phyloP scores from a whole-genome alignment of 1,284 basidiomycete genomes.

The Psilocybe mexicana region DNA sequence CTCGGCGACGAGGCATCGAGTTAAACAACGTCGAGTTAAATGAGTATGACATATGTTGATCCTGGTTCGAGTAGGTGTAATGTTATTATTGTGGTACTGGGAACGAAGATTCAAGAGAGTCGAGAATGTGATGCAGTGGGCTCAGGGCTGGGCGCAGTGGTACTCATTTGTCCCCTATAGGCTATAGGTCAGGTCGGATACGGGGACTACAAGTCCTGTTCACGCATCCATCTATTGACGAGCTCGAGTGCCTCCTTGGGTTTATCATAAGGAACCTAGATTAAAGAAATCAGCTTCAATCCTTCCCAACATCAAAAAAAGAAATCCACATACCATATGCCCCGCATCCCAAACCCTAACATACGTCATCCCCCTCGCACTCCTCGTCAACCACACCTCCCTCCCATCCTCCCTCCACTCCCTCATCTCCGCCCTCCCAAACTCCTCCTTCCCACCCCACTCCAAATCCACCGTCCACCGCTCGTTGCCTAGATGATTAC shows the following conservation, averaged over 20 bases:
- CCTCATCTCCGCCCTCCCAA: constrained; percentile 49
- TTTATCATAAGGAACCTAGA: constrained; percentile 60
- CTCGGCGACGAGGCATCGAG: too few relatives aligned
- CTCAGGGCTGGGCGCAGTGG: too few relatives aligned
- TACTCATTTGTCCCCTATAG: too few relatives aligned
- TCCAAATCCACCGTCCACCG: constrained; percentile 55
- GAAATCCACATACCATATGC: constrained; percentile 64
- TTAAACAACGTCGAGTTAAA: too few relatives aligned
- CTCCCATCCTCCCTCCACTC: constrained; percentile 59
- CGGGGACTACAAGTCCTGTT: constrained; percentile 12
- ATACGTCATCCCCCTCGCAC: constrained; percentile 61
- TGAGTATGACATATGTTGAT: too few relatives aligned
- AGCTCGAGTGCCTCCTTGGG: constrained; percentile 54
- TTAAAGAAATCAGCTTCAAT: constrained; percentile 46
- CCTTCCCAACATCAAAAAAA: constrained; percentile 61
- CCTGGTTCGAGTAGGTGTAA: too few relatives aligned
- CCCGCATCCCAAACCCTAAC: constrained; percentile 61
- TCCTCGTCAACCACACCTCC: constrained; percentile 58
- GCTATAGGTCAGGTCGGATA: too few relatives aligned
- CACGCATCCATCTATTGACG: constrained; percentile 52
- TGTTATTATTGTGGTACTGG: too few relatives aligned
- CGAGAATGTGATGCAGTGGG: too few relatives aligned
- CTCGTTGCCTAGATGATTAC: constrained; percentile 72
- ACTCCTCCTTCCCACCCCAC: constrained; percentile 60
- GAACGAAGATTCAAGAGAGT: too few relatives aligned